These are phyloP conservation scores for Boletus tylopilopsis DNA, from an alignment of 768 basidiomycete species.

Conservation along the genomic window DNA sequence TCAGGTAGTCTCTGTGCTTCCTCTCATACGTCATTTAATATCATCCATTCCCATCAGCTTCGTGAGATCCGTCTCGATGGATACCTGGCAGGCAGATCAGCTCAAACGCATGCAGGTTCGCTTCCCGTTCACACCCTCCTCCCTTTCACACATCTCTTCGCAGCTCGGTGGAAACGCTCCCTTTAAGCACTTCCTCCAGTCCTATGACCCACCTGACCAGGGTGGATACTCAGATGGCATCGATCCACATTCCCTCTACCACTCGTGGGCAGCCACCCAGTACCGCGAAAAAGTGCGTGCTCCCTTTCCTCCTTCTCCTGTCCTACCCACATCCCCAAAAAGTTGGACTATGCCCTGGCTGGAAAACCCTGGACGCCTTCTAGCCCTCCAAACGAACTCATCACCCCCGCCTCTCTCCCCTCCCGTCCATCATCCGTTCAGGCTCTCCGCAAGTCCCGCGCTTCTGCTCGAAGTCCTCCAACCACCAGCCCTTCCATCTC, in stretches of 20 bases:
- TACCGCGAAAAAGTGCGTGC: slow-evolving; percentile 85
- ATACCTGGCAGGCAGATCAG: slow-evolving; percentile 92
- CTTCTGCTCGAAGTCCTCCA: slow-evolving; percentile 53
- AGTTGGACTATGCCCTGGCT: slow-evolving; percentile 78
- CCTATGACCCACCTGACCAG: slow-evolving; percentile 61
- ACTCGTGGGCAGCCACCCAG: slow-evolving; percentile 91
- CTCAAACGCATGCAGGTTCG: slow-evolving; percentile 84
- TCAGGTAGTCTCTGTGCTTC: slow-evolving; percentile 46
- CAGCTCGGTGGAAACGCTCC: slow-evolving; percentile 87
- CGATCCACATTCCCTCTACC: slow-evolving; percentile 74
- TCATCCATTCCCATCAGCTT: slow-evolving; percentile 48
- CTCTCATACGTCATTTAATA: neutral
- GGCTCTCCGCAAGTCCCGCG: slow-evolving; percentile 84
- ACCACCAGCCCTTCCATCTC: slow-evolving; percentile 23
- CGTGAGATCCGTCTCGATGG: slow-evolving; percentile 93
- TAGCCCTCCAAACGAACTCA: slow-evolving; percentile 52
- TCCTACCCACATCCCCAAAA: slow-evolving; percentile 19
- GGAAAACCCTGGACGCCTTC: slow-evolving; percentile 80
- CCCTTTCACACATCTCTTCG: slow-evolving; percentile 7
- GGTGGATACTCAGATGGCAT: slow-evolving; percentile 66
- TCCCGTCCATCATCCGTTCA: slow-evolving; percentile 70
- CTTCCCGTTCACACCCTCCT: slow-evolving; percentile 8
- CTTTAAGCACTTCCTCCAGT: slow-evolving; percentile 74
- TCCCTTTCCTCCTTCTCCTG: neutral
- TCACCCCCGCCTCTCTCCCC: slow-evolving; percentile 38